Evolutionary conservation across 805 yeast species (phyloP), one percentile per base, ranked within the genome.

Genomic region (Ogataea neopini): DNA sequence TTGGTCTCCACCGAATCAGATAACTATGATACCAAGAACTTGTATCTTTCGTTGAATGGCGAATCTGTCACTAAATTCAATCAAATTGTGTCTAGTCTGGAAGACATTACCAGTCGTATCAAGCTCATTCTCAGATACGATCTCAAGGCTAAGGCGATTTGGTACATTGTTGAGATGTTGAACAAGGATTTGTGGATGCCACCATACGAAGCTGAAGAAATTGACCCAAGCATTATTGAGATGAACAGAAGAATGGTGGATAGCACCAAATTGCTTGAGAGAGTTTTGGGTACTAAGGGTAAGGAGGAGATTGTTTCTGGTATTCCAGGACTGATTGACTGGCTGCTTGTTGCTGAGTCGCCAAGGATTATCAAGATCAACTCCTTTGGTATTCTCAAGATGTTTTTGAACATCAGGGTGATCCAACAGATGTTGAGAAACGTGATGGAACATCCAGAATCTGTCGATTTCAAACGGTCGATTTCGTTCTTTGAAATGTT

Each of bases 371-470:
- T 64, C 17, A 73, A 70, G 40, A 69, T 84, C 56, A 84, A 83
- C 61, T 66, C 67, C 15, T 73, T 76, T 50, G 91, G 92, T 28
- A 71, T 84, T 46, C 75, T 77, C 54, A 76, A 79, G 53, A 68
- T 86, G 50, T 67, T 79, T 49, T 70, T 80, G 54, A 85, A 85
- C 60, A 79, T 86, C 17, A 71, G 80, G 44, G 81, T 85, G 0
- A 64, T 85, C 36, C 89, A 83, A 65, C 91, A 85, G 61, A 78
- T 82, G 76, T 72, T 86, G 47, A 74, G 86, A 49, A 80, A 78
- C 49, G 73, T 84, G 28, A 74, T 79, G 60, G 60, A 64, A 19
- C 71, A 73, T 49, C 81, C 84, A 0, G 75, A 75, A 32, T 70
- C 69, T 15, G 80, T 83, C 11, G 76, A 80, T 50, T 83, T 84